Base-by-base conservation (phyloP, 306 rosid species). In the Aeschynomene evenia region DNA sequence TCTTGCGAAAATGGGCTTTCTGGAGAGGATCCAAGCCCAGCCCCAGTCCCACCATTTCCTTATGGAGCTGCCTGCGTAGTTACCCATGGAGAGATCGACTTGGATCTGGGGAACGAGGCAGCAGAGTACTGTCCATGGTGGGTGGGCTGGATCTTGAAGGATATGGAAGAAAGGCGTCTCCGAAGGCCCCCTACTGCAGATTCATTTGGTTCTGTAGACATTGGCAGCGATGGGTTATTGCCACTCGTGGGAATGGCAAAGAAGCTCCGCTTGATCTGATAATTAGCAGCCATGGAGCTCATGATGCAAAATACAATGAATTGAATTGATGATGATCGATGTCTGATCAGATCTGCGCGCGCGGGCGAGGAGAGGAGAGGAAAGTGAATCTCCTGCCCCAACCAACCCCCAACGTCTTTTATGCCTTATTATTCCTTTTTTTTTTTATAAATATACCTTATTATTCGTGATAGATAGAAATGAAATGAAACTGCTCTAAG, bases 1-100 rank as follows among this genome's bases (percentile, higher is more conserved):
- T 26, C 37, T 39, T 1, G 91, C 90, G 40, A 93, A 90, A 5
- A 84, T 76, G 48, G 92, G 94, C 29, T 85, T 93, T 36, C 81
- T 61, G 5, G 97, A 85, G 7, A 88, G 82, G 75, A 88, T 73
- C 98, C 98, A 93, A 16, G 88, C 75, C 83, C 86, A 93, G 11
- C 83, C 78, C 90, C 93, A 87, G 42, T 34, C 84, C 97, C 97
- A 93, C 94, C 98, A 93, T 34, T 56, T 77, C 78, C 75, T 82
- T 9, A 91, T 49, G 16, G 95, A 88, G 34, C 59, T 72, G 12
- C 96, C 89, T 0, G 92, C 88, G 24, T 73, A 80, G 59, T 89
- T 88, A 12, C 89, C 88, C 85, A 83, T 73, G 49, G 96, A 80
- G 95, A 84, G 55, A 87, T 75, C 1, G 96, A 89, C 66, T 85